Evolutionary conservation across 2,329 filamentous ascomycete genomes (phyloP), one percentile per base, ranked within the genome.

Genomic region (Dichotomopilus funicola): DNA sequence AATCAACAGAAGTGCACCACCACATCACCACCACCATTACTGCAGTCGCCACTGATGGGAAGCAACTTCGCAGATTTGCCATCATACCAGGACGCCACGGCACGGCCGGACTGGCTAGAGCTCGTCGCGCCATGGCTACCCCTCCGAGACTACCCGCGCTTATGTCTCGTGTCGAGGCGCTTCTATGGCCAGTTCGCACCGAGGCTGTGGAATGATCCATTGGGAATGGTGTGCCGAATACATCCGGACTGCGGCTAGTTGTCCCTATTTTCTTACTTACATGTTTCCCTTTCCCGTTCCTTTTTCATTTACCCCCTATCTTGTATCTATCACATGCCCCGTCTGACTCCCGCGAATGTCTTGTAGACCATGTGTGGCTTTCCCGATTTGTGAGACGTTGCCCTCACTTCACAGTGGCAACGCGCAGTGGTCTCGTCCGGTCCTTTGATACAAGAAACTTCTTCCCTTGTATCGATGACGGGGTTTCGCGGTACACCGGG

Each of bases 61-160:
- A 27, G 19, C 19, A 27, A 27, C 19, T 27, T 72, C 69, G 67
- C 70, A 7, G 57, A 63, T 9, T 72, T 77, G n/a, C 79, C 80
- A 1, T 79, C 80, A 0, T 83, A 83, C 64, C 68, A 72, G 50
- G 74, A 81, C 56, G 79, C 80, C 51, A 74, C 71, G 2, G 63
- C 70, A 6, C 67, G 64, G 8, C 64, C 64, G 51, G 74, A 82
- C 69, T 81, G 79, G 77, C 69, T 81, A 12, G 66, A 66, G 35
- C 59, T 82, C 4, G 74, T 74, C 10, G 76, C 73, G 6, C 73
- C 76, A 1, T 76, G 75, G 59, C 60, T 81, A 47, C 62, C 66
- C 2, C 60, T 71, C 43, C 55, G 62, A 5, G 72, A 78, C 62
- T 78, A 77, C 61, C 62, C 69, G 31, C 65, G 67, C 6, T 73